Evolutionary conservation across 1,284 basidiomycete genomes (phyloP).

Genomic region (Boletus mariae): DNA sequence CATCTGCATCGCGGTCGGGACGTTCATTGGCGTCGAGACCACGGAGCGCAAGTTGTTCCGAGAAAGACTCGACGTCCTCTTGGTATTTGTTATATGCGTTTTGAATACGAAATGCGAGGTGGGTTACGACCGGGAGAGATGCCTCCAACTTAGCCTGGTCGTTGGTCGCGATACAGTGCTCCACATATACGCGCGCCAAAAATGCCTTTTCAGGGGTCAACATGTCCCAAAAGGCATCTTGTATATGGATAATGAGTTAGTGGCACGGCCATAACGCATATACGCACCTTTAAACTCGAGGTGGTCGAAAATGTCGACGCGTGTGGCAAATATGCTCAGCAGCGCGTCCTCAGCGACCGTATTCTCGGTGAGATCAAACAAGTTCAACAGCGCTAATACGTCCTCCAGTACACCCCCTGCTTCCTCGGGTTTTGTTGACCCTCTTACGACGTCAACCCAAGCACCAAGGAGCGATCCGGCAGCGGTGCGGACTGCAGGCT

Average conservation of each 20-base stretch:
- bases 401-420: conserved; percentile 46
- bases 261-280: background rate
- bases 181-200: conserved; percentile 81
- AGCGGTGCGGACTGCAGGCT: conserved; percentile 77
- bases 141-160: conserved; percentile 71
- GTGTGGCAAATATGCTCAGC: conserved; percentile 58
- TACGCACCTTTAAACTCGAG: conserved; percentile 71
- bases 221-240: conserved; percentile 74
- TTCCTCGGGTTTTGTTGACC: conserved; percentile 40
- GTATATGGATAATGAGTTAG: background rate
- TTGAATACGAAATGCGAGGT: conserved; percentile 85
- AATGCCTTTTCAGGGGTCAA: conserved; percentile 83
- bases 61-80: conserved; percentile 46
- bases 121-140: conserved; percentile 84
- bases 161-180: conserved; percentile 68
- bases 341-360: conserved; percentile 68
- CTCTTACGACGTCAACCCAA: conserved; percentile 71
- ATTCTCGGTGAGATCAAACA: conserved; percentile 62
- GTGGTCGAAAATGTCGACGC: conserved; percentile 57
- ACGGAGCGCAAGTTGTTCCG: conserved; percentile 38
- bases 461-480: conserved; percentile 73
- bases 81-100: conserved; percentile 73
- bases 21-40: conserved; percentile 45
- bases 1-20: conserved; percentile 50
- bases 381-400: conserved; percentile 53